Evolutionary conservation across 495 filamentous ascomycete genomes (phyloP), one percentile per base, ranked within the genome.

Genomic region (Ascobolus immersus): DNA sequence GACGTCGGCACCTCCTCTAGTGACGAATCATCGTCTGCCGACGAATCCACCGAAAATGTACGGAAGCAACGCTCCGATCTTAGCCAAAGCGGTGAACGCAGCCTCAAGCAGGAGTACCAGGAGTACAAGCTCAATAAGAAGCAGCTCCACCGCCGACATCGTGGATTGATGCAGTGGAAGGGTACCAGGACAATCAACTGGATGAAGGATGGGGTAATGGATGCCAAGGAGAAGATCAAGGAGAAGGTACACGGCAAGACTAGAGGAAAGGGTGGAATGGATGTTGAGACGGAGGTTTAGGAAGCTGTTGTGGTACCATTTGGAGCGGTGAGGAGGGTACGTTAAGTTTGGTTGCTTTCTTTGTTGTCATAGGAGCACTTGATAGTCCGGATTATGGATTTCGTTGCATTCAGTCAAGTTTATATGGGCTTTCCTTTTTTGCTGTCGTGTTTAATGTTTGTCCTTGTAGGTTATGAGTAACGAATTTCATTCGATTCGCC

Each of bases 111-210:
- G 72, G 66, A 1, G 54, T 70, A 10, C 50, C 62, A 32, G 59
- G 65, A 45, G 39, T 74, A 27, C 58, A 51, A 33, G 54, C 47
- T 4, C 58, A 66, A 37, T 53, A 64, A 58, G 51, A 57, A 54
- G 36, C 67, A 71, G 22, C 48, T 77, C 42, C 66, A 74, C 44
- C 54, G 73, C 9, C 70, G 71, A 51, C 69, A 77, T 39, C 53
- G 73, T 20, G 73, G 73, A 6, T 36, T 75, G 41, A 77, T 77
- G 72, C 73, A 78, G 50, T 79, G 73, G 73, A 73, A 65, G 49
- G 69, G 73, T n/a, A 59, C 71, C 52, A 52, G 73, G 40, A 77
- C 74, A 39, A 54, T 62, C 33, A 64, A 65, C 46, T 78, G 77
- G 43, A 71, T 71, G 20, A 75, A 73, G 51, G 60, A 73, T 41